Percentiles rank a stretch among this genome's conserved stretches.
phyloP scores from a whole-genome alignment of 768 basidiomycete species.

The Hypsizygus marmoreus region DNA sequence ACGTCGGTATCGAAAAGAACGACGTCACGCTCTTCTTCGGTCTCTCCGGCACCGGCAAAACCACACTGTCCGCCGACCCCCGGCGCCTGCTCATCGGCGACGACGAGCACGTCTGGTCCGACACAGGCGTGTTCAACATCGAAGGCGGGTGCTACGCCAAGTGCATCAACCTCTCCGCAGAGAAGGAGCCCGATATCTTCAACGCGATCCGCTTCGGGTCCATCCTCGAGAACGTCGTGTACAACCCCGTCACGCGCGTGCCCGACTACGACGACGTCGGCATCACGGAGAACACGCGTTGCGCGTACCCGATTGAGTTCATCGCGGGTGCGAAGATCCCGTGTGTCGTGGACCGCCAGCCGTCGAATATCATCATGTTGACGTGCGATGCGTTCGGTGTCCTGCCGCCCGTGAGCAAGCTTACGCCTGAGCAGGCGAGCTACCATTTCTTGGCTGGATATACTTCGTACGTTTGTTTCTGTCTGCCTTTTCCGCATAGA shows the following conservation, averaged over 20 bases:
- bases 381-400: slow-evolving; percentile 99
- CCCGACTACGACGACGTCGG: slow-evolving; percentile 96
- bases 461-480: slow-evolving; percentile 66
- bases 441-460: slow-evolving; percentile 99
- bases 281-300: slow-evolving; percentile 99
- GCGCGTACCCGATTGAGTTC: slow-evolving; percentile 98
- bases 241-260: slow-evolving; percentile 76
- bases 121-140: slow-evolving; percentile 99
- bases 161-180: slow-evolving; percentile 92
- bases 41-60: slow-evolving; percentile 97
- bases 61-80: slow-evolving; percentile 96
- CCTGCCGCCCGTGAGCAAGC: slow-evolving; percentile 90
- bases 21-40: slow-evolving; percentile 99
- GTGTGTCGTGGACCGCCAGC: slow-evolving; percentile 83
- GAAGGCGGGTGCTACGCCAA: slow-evolving; percentile 99
- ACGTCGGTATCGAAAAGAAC: slow-evolving; percentile 84
- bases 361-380: slow-evolving; percentile 94
- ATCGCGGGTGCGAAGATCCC: slow-evolving; percentile 96
- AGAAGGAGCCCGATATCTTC: slow-evolving; percentile 98
- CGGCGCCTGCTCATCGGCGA: slow-evolving; percentile 94
- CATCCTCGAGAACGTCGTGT: slow-evolving; percentile 99
- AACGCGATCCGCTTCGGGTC: slow-evolving; percentile 93
- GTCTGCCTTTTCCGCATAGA: neutral
- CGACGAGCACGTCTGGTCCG: slow-evolving; percentile 99
- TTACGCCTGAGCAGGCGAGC: slow-evolving; percentile 92